phyloP scores from a whole-genome alignment of 2,329 filamentous ascomycete species.

The Calonectria leucothoes region DNA sequence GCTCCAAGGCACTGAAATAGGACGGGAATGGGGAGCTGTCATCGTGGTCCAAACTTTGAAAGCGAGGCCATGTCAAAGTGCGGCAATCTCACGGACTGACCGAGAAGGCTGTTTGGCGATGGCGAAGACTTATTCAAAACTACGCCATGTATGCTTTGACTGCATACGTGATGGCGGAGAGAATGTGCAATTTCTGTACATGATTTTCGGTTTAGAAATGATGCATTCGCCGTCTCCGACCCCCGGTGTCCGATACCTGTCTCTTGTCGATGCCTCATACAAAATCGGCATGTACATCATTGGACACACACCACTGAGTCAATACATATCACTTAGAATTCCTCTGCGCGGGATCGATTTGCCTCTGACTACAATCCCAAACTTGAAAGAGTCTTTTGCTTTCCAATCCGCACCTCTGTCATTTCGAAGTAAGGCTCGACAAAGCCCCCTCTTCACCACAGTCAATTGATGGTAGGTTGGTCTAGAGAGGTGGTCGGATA shows the following conservation, averaged over 20 bases:
- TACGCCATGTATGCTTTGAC: not conserved
- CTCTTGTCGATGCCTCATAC: not conserved
- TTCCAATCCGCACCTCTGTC: too few relatives aligned
- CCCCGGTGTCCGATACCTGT: not conserved
- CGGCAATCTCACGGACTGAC: not conserved
- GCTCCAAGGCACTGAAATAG: not conserved
- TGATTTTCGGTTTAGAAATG: not conserved
- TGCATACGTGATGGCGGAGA: too few relatives aligned
- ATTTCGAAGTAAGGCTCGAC: not conserved
- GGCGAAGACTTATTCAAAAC: not conserved
- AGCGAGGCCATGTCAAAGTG: not conserved
- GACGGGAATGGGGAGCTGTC: not conserved
- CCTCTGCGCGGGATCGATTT: not conserved
- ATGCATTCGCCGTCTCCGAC: not conserved
- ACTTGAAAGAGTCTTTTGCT: not conserved
- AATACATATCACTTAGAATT: not conserved
- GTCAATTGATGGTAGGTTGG: not conserved
- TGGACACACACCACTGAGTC: not conserved
- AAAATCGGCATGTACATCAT: not conserved
- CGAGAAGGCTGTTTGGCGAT: not conserved
- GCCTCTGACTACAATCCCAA: not conserved
- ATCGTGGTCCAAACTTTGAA: not conserved
- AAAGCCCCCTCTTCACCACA: not conserved
- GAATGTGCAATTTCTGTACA: not conserved
- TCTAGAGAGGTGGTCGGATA: not conserved